Evolutionary conservation across 331 rosid species (phyloP).

Genomic region (Acacia pycnantha): DNA sequence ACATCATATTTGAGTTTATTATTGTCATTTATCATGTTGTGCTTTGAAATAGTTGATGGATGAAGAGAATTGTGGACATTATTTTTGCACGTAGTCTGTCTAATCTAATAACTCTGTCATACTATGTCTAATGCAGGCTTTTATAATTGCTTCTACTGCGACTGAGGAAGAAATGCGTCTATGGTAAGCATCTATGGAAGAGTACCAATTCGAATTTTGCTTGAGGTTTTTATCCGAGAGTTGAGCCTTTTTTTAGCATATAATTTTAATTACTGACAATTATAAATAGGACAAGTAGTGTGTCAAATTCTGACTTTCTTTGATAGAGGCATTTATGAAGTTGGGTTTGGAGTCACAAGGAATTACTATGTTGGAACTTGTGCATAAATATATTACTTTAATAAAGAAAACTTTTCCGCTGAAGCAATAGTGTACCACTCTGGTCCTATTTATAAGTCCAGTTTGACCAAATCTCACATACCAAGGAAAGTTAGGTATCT

Average conservation of each 20-base stretch:
- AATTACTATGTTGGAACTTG: background rate
- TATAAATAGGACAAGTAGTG: background rate
- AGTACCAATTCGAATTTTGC: background rate
- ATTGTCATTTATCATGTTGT: conserved; percentile 11
- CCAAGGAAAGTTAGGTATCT: no score
- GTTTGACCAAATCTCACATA: no score
- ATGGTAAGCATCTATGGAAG: conserved; percentile 50
- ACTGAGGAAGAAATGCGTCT: conserved; percentile 95
- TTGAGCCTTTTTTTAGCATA: conserved; percentile 20
- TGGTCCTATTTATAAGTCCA: no score
- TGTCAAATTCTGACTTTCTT: background rate
- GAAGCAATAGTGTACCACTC: conserved; percentile 3
- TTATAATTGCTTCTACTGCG: conserved; percentile 92
- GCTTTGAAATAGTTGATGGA: background rate
- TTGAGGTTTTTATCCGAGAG: background rate
- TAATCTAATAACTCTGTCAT: conserved; percentile 26
- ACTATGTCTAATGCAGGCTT: conserved; percentile 49
- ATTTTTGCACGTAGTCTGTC: conserved; percentile 5
- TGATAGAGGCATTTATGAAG: background rate
- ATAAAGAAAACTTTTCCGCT: background rate
- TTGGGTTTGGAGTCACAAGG: background rate
- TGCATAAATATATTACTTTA: background rate
- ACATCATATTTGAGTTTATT: conserved; percentile 6
- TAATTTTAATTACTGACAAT: background rate
- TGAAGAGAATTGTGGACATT: background rate